These are phyloP conservation scores for Paecilomyces niveus DNA, from an alignment of 2,329 filamentous ascomycete genomes.

Conservation along the genomic window DNA sequence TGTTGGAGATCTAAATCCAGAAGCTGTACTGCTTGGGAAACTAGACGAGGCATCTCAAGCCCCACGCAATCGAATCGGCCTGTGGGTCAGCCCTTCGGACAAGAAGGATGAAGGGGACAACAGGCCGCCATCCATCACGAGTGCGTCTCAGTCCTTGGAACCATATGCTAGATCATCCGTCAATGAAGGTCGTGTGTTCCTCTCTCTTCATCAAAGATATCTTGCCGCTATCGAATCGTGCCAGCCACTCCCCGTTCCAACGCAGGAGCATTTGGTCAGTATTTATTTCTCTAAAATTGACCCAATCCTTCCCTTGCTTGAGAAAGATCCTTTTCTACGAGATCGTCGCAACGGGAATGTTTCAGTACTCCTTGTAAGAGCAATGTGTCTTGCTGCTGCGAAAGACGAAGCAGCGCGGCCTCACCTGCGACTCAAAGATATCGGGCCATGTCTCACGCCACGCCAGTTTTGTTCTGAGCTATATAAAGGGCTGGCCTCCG, in stretches of 20 bases:
- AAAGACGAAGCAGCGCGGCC: constrained; percentile 26
- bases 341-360: constrained; percentile 17
- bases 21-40: constrained; percentile 30
- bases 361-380: constrained; percentile 31
- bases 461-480: constrained; percentile 32
- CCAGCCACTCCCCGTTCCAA: constrained; percentile 23
- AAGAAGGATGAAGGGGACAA: constrained; percentile 5
- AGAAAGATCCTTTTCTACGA: constrained; percentile 18
- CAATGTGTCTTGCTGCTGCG: constrained; percentile 34
- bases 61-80: constrained; percentile 22
- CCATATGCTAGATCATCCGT: constrained; percentile 1
- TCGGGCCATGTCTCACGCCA: constrained; percentile 22
- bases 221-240: constrained; percentile 19
- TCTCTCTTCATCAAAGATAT: constrained; percentile 17
- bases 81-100: constrained; percentile 23
- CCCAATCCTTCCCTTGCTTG: constrained; percentile 30
- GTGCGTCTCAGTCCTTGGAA: constrained; percentile 1
- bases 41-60: constrained; percentile 17
- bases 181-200: constrained; percentile 7
- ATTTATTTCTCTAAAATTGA: constrained; percentile 33
- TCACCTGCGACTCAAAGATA: constrained; percentile 23
- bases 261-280: constrained; percentile 22
- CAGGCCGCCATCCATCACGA: background rate
- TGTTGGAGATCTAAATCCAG: constrained; percentile 35
- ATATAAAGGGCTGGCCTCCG: constrained; percentile 28